Conservation (phyloP, 116 monocot species). For the Trichopus zeylanicus region DNA sequence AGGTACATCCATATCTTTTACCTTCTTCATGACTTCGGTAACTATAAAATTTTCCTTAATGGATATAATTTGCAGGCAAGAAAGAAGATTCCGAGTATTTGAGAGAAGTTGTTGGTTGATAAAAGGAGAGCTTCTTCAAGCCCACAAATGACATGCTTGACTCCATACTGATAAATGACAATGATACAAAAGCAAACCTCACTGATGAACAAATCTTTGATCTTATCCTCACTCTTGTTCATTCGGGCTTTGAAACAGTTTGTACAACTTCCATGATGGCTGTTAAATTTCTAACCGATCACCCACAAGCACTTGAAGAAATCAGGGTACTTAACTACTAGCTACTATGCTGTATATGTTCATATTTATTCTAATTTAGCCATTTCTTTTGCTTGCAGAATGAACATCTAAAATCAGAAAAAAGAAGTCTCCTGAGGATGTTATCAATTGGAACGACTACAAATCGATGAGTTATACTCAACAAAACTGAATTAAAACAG, state of each 20-base stretch:
- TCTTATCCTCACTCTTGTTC: slow-evolving; percentile 58
- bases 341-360: neutral
- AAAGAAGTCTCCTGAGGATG: slow-evolving; percentile 37
- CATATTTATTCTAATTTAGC: too few relatives aligned
- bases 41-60: too few relatives aligned
- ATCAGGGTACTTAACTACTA: slow-evolving; percentile 46
- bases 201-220: slow-evolving; percentile 82
- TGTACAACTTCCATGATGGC: slow-evolving; percentile 89
- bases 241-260: slow-evolving; percentile 82
- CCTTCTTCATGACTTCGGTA: neutral
- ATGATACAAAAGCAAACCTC: slow-evolving; percentile 24
- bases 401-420: slow-evolving; percentile 70
- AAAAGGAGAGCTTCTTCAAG: slow-evolving; percentile 33
- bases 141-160: slow-evolving; percentile 56
- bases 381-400: slow-evolving; percentile 47
- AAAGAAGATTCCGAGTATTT: slow-evolving; percentile 43
- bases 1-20: slow-evolving; percentile 30
- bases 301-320: slow-evolving; percentile 74
- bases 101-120: slow-evolving; percentile 42
- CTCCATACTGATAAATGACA: slow-evolving; percentile 35
- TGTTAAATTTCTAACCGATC: slow-evolving; percentile 63
- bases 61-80: slow-evolving; percentile 43
- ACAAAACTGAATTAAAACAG: slow-evolving; percentile 2
- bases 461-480: slow-evolving; percentile 89
- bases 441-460: slow-evolving; percentile 77